A percentile compares a stretch with the other conserved stretches of the same genome.
These are phyloP conservation scores for Salvia rosmarinus DNA, from an alignment of 257 asterid genomes.

Conservation along the genomic window DNA sequence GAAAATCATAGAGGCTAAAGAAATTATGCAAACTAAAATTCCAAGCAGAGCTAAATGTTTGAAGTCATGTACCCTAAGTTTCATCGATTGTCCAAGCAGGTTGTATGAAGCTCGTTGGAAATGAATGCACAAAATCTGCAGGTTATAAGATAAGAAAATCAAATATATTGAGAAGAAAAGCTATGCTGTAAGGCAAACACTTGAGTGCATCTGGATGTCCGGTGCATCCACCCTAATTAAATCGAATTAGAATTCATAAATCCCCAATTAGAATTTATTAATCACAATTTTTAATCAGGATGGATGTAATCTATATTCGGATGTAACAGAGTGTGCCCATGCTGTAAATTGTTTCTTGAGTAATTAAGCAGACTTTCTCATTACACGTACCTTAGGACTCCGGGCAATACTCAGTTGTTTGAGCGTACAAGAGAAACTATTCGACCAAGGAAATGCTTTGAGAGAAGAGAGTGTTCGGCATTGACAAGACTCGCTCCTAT, in stretches of 20 bases:
- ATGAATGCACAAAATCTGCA: slow-evolving; percentile 90
- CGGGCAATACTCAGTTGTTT: slow-evolving; percentile 71
- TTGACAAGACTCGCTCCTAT: slow-evolving; percentile 64
- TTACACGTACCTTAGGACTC: slow-evolving; percentile 69
- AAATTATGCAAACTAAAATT: neutral
- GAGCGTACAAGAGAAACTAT: slow-evolving; percentile 66
- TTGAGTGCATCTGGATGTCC: no score
- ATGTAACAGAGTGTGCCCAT: no score
- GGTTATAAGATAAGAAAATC: slow-evolving; percentile 14
- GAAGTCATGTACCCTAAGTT: slow-evolving; percentile 60
- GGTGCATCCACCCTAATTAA: no score
- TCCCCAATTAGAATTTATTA: no score
- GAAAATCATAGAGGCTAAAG: neutral
- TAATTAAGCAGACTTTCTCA: neutral
- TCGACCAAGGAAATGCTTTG: slow-evolving; percentile 76
- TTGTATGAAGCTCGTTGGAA: slow-evolving; percentile 89
- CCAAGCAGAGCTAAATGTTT: neutral
- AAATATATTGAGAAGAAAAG: neutral
- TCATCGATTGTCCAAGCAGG: slow-evolving; percentile 66
- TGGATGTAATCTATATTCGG: no score
- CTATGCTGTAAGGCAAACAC: no score
- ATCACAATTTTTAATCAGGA: no score
- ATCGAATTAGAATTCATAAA: no score
- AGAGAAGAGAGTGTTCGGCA: slow-evolving; percentile 72
- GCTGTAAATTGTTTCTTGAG: neutral